A percentile compares a stretch with the other conserved stretches of the same genome.
phyloP scores from a whole-genome alignment of 2,329 filamentous ascomycete species.

The Ampelomyces quisqualis region DNA sequence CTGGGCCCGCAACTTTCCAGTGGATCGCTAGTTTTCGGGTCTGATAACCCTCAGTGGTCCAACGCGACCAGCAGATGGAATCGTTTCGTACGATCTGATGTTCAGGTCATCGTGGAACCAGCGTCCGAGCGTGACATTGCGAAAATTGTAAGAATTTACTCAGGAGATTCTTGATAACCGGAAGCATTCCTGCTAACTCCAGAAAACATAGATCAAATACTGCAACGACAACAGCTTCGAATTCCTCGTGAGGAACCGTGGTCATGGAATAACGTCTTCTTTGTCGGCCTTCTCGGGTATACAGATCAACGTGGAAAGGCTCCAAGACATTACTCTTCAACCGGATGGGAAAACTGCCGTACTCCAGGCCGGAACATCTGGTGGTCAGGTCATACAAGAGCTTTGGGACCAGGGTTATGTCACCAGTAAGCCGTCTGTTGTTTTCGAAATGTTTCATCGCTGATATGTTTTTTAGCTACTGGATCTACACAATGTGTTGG shows the following conservation, averaged over 20 bases:
- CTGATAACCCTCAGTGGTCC: background rate
- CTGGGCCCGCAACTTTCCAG: background rate
- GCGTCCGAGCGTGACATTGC: background rate
- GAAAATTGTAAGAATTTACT: background rate
- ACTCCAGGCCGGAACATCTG: background rate
- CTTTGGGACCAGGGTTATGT: conserved; percentile 50
- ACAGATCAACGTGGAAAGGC: background rate
- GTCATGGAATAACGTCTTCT: background rate
- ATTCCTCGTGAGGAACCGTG: conserved; percentile 1
- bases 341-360: background rate
- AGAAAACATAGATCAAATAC: conserved; percentile 1
- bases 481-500: conserved; percentile 52
- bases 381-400: conserved; percentile 41
- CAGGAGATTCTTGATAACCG: background rate
- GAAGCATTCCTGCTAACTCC: background rate
- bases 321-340: background rate
- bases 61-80: conserved; percentile 1
- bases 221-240: background rate
- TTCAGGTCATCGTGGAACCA: conserved; percentile 1
- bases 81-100: background rate
- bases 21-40: conserved; percentile 1
- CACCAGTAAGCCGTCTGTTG: background rate
- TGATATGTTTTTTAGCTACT: conserved; percentile 12
- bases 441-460: background rate
- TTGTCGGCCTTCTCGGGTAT: background rate